Conservation (phyloP, 257 asterid genomes). For the Datura wrightii region DNA sequence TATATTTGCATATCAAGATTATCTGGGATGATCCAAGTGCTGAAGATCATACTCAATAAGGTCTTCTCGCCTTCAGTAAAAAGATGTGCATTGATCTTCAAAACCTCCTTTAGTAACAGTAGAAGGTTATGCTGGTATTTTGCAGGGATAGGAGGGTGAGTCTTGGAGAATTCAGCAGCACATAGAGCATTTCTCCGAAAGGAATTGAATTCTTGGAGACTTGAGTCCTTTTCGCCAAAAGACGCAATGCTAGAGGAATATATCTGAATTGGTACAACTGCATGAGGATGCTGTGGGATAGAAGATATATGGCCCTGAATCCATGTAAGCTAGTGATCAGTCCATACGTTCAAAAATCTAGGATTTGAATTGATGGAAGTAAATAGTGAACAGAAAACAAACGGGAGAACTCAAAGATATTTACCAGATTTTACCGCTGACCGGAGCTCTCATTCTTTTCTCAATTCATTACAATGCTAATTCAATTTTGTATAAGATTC, state of each 20-base stretch:
- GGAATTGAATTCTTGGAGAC: slow-evolving; percentile 56
- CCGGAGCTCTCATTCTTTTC: neutral
- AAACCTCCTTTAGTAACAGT: slow-evolving; percentile 72
- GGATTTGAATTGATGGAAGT: neutral
- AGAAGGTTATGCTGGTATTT: slow-evolving; percentile 75
- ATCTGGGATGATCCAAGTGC: slow-evolving; percentile 22
- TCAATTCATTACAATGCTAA: neutral
- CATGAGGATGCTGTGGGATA: slow-evolving; percentile 63
- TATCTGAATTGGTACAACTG: slow-evolving; percentile 73
- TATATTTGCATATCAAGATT: neutral
- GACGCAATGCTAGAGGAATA: slow-evolving; percentile 50
- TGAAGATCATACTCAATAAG: slow-evolving; percentile 61
- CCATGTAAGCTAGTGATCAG: slow-evolving; percentile 27
- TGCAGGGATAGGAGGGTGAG: slow-evolving; percentile 55
- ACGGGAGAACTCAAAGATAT: neutral
- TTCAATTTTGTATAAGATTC: neutral
- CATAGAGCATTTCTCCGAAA: slow-evolving; percentile 57
- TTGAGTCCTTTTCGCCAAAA: slow-evolving; percentile 40
- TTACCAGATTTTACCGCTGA: neutral
- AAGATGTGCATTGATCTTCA: slow-evolving; percentile 66
- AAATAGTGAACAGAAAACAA: neutral
- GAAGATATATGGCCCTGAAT: slow-evolving; percentile 74
- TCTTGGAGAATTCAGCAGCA: slow-evolving; percentile 60
- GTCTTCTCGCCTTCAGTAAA: slow-evolving; percentile 68
- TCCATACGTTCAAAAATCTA: neutral